Conservation (phyloP, 148 eudicot genomes). For the Rhododendron williamsianum region DNA sequence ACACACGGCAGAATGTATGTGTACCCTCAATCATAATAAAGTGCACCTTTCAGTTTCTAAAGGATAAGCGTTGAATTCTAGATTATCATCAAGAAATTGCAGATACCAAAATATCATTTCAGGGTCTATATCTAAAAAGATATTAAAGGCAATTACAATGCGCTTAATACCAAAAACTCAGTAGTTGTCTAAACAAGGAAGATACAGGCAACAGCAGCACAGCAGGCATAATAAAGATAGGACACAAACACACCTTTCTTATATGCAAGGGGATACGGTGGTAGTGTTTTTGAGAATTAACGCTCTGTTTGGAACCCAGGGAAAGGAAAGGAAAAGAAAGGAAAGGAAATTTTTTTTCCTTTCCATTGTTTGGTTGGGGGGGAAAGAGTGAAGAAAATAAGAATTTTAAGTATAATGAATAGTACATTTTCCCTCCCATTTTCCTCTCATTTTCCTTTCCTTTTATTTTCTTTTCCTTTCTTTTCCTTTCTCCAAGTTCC, state of each 20-base stretch:
- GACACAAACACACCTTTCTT: not conserved
- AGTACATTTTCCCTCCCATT: too few relatives aligned
- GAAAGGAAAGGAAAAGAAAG: too few relatives aligned
- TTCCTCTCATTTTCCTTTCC: too few relatives aligned
- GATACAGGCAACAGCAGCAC: not conserved
- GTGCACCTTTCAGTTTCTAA: not conserved
- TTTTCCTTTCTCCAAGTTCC: too few relatives aligned
- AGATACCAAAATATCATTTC: not conserved
- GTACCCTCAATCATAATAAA: not conserved
- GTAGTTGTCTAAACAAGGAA: not conserved
- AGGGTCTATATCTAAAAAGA: not conserved
- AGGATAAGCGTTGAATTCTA: not conserved
- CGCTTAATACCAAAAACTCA: not conserved
- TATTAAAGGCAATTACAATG: not conserved
- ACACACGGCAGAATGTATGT: not conserved
- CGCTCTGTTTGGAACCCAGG: too few relatives aligned
- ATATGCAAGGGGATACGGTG: not conserved
- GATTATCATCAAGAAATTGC: not conserved
- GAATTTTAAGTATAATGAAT: too few relatives aligned
- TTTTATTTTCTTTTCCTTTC: too few relatives aligned
- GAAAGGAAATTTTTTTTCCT: too few relatives aligned
- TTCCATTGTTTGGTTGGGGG: too few relatives aligned
- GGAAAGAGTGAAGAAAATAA: too few relatives aligned
- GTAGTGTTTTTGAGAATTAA: not conserved
- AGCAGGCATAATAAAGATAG: not conserved